Evolutionary conservation across 495 filamentous ascomycete genomes (phyloP), one percentile per base, ranked within the genome.

Genomic region (Sphaerosporella brunnea): DNA sequence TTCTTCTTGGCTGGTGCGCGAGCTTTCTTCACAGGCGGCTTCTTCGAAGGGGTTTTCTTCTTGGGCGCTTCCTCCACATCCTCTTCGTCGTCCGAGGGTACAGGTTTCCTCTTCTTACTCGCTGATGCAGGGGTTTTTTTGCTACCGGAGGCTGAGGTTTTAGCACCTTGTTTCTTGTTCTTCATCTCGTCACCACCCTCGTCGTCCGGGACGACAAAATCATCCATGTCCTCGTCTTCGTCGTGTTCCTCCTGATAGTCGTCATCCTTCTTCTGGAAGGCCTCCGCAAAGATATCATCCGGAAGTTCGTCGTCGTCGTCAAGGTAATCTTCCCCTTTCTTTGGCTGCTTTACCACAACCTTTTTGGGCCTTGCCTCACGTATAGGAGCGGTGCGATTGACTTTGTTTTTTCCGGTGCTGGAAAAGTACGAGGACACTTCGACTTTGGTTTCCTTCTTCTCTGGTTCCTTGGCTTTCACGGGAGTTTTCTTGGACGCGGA

Each of bases 1-100:
- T 71, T 63, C 26, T 65, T 63, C 62, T 81, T 80, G 61, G 65
- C 67, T 19, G 73, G 65, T 28, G 70, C 70, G 61, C 64, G 68
- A 11, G 71, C 66, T 54, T 78, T 83, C 59, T 78, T 80, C 1
- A 73, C 63, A 11, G 70, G 66, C 13, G 73, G 70, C 51, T 78
- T 82, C 59, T 75, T 79, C 16, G 39, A 59, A 32, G 55, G 62
- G 13, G 67, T 66, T 62, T 7, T 69, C 63, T 23, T 71, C 67
- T 38, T 69, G 66, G 63, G 59, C 34, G 62, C 68, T 50, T 68
- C 65, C 30, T 62, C 67, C 10, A 66, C 62, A 5, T 69, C 63
- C 18, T 71, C 67, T 36, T 69, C 67, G 36, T 55, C 54, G 21
- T 67, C 65, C 3, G 60, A 51, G 18, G 65, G 58, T 9, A 67